phyloP scores from a whole-genome alignment of 2,329 filamentous ascomycete genomes.

The Proliferodiscus dingleyae region DNA sequence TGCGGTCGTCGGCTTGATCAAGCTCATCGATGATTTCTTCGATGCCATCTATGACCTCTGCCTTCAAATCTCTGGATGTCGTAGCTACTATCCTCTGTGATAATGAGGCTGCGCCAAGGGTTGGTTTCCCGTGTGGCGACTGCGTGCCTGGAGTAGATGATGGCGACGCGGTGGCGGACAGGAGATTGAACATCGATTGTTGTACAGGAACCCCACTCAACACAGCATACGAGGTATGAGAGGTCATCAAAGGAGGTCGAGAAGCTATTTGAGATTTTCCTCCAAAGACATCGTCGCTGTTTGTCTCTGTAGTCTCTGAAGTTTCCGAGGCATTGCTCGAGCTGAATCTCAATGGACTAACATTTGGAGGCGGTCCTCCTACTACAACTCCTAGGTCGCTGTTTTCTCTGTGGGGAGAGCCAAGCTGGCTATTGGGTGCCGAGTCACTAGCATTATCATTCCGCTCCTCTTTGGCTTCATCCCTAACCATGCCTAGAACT shows the following conservation, averaged over 20 bases:
- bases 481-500: conserved; percentile 83
- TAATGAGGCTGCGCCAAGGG: conserved; percentile 23
- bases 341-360: conserved; percentile 27
- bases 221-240: conserved; percentile 59
- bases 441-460: conserved; percentile 46
- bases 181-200: conserved; percentile 83
- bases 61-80: conserved; percentile 65
- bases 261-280: conserved; percentile 19
- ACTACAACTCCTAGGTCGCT: conserved; percentile 15
- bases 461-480: conserved; percentile 79
- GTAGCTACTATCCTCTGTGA: conserved; percentile 24
- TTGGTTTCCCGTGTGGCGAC: conserved; percentile 40
- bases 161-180: conserved; percentile 63
- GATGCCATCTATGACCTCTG: conserved; percentile 90
- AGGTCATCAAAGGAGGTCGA: conserved; percentile 58
- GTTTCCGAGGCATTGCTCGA: conserved; percentile 21
- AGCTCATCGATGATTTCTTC: conserved; percentile 95
- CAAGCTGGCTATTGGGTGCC: conserved; percentile 27
- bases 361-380: conserved; percentile 13
- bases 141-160: conserved; percentile 45
- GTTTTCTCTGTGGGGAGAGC: conserved; percentile 23
- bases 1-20: conserved; percentile 86
- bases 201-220: conserved; percentile 43
- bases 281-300: conserved; percentile 23
- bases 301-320: conserved; percentile 17